Evolutionary conservation across 345 rosid genomes (phyloP).

Genomic region (Eucalyptus tenuipes): DNA sequence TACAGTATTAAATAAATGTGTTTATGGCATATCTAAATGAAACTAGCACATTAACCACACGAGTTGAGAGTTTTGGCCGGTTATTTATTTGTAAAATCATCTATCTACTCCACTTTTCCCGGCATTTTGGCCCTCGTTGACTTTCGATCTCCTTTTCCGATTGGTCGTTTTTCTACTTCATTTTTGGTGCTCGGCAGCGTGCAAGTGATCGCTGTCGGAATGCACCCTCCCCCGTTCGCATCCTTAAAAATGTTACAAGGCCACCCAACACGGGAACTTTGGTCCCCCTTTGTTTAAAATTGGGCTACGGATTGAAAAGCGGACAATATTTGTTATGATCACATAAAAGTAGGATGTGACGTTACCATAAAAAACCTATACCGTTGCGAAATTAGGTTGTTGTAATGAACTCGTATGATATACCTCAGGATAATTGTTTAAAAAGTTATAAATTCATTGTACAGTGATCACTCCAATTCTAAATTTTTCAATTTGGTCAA

Average conservation of each 20-base stretch:
- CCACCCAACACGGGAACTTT: neutral
- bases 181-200: neutral
- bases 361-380: neutral
- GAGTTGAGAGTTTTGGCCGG: neutral
- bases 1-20: neutral
- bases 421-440: neutral
- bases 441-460: too few relatives aligned
- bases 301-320: neutral
- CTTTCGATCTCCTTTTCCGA: neutral
- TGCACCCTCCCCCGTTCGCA: neutral
- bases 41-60: neutral
- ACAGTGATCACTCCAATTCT: fast-evolving
- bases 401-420: neutral
- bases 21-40: neutral
- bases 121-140: neutral
- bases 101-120: neutral
- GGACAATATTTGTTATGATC: neutral
- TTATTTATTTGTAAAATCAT: neutral
- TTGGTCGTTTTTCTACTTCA: neutral
- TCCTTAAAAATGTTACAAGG: neutral
- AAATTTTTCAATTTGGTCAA: too few relatives aligned
- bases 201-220: neutral
- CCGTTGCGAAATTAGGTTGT: neutral
- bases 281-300: neutral
- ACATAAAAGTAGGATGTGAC: too few relatives aligned